Base-by-base conservation (phyloP, 257 asterid species). In the Rubia yunnanensis region DNA sequence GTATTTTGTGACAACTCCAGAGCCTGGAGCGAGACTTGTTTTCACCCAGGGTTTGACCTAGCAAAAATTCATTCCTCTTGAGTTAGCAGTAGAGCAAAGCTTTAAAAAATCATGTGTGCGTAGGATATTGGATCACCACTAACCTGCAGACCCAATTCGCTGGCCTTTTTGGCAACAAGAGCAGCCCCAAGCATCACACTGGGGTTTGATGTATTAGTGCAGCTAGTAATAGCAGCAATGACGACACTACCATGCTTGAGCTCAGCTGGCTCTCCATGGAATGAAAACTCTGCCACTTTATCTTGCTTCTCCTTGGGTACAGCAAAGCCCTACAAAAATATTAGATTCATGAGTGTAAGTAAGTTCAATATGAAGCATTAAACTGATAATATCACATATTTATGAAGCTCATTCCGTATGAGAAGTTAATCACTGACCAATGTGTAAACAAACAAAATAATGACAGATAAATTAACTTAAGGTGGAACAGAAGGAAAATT, bases 1-100 rank as follows among this genome's bases (percentile, higher is more conserved):
- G 76, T 92, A 92, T 80, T 89, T 85, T 46, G 88, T 89, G 56
- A 81, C 96, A 65, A 92, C 98, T 38, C 98, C 96, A 59, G 98
- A 89, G 39, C 98, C 98, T 11, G 98, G 96, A 69, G 96, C 96
- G 74, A 92, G 98, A 39, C 98, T 89, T 69, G 98, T 92, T 81
- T 92, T 88, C n/a, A 92, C 70, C 98, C 98, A 92, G 75, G 96
- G 98, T 79, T 92, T 92, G 48, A 92, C 98, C 96, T 92, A 82
- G 70, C 50, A 71, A 26, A 67, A 52, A 52, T 65, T 31, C 49
- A 44, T 3, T 48, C 48, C 78, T 39, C 36, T 78, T 63, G 71
- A 65, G 66, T 59, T 53, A 68, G 73, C 57, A 66, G 22, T 10
- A 69, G 46, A 70, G 41, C 52, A 46, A 55, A 71, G 67, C n/a